Percentiles rank a stretch among this genome's conserved stretches.
phyloP scores from a whole-genome alignment of 2,329 filamentous ascomycete species.

The Arthrobotrys megalospora region DNA sequence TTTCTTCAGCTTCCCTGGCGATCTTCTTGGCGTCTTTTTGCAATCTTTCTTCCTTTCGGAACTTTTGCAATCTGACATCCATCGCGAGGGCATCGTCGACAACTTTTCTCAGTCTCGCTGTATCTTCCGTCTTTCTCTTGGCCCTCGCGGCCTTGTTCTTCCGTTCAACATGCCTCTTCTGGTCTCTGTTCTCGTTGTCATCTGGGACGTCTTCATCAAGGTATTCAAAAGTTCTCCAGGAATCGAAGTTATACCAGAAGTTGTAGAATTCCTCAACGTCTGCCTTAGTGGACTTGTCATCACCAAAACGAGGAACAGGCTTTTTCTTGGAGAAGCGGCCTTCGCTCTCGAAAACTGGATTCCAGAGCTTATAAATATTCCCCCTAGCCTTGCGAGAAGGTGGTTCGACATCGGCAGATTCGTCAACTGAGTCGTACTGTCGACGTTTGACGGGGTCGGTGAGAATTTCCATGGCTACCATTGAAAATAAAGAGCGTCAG shows the following conservation, averaged over 20 bases:
- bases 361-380: slow-evolving; percentile 97
- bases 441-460: slow-evolving; percentile 91
- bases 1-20: slow-evolving; percentile 92
- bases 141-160: slow-evolving; percentile 98
- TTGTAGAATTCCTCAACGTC: slow-evolving; percentile 98
- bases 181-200: slow-evolving; percentile 98
- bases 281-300: slow-evolving; percentile 86
- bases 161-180: slow-evolving; percentile 97
- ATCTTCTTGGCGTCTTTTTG: slow-evolving; percentile 95
- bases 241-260: slow-evolving; percentile 99
- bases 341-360: slow-evolving; percentile 89
- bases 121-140: slow-evolving; percentile 99
- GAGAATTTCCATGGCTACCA: slow-evolving; percentile 84
- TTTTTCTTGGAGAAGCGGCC: slow-evolving; percentile 91
- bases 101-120: slow-evolving; percentile 86
- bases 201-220: slow-evolving; percentile 98
- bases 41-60: slow-evolving; percentile 90
- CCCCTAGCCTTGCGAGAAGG: slow-evolving; percentile 94
- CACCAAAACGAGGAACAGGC: slow-evolving; percentile 88
- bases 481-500: neutral
- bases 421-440: slow-evolving; percentile 97
- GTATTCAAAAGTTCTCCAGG: slow-evolving; percentile 97
- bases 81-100: slow-evolving; percentile 87
- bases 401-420: slow-evolving; percentile 90
- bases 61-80: slow-evolving; percentile 97